These are phyloP conservation scores for Talaromyces borbonicus DNA, from an alignment of 495 filamentous ascomycete genomes.

Conservation along the genomic window DNA sequence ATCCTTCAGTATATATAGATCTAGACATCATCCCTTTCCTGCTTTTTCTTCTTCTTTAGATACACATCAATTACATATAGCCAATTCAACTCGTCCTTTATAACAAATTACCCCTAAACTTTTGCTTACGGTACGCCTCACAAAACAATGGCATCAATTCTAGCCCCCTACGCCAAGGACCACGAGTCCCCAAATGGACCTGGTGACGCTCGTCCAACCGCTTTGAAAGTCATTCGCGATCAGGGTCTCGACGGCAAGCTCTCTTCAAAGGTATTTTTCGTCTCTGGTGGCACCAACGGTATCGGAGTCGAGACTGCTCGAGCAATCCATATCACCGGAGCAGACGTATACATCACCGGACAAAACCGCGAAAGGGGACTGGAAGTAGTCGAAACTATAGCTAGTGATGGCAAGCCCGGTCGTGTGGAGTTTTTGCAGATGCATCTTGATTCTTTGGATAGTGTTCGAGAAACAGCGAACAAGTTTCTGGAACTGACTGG, in stretches of 20 bases:
- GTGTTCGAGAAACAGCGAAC: background rate
- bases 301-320: conserved; percentile 42
- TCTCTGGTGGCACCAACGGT: conserved; percentile 59
- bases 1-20: background rate
- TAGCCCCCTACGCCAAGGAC: conserved; percentile 24
- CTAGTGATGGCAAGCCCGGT: conserved; percentile 1
- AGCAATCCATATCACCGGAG: conserved; percentile 36
- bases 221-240: conserved; percentile 40
- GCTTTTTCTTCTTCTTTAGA: too few species aligned
- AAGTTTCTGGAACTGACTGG: background rate
- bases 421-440: conserved; percentile 5
- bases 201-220: conserved; percentile 45
- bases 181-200: conserved; percentile 30
- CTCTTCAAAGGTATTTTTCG: conserved; percentile 48
- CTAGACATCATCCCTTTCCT: too few species aligned
- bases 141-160: background rate
- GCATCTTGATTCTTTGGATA: background rate
- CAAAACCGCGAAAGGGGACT: conserved; percentile 35
- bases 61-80: too few species aligned
- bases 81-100: background rate
- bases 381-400: conserved; percentile 13
- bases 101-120: background rate
- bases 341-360: conserved; percentile 36
- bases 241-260: conserved; percentile 25
- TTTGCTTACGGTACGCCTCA: too few species aligned